Percentiles rank a stretch among this genome's conserved stretches.
These are phyloP conservation scores for Asterella californica DNA, from an alignment of 225 moss, liverwort and hornwort species.

Conservation along the genomic window DNA sequence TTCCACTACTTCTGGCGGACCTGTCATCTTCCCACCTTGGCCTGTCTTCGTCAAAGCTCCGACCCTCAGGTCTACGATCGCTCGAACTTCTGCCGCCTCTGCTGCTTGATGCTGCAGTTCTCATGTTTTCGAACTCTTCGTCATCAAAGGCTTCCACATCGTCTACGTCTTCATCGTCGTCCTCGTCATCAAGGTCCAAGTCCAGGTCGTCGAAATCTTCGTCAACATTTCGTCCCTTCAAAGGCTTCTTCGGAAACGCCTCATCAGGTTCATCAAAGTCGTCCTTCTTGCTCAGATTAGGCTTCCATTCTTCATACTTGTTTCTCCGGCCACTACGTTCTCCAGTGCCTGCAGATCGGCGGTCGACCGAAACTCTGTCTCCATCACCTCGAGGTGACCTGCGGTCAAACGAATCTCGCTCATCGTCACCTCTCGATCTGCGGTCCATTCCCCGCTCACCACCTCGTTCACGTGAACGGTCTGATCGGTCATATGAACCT, in stretches of 20 bases:
- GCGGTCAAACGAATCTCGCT: constrained; percentile 1
- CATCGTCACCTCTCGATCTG: neutral
- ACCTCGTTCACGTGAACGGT: constrained; percentile 12
- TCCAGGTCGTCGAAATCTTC: constrained; percentile 25
- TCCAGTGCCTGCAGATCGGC: constrained; percentile 24
- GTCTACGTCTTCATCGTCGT: constrained; percentile 39
- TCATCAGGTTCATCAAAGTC: constrained; percentile 29
- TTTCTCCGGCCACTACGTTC: constrained; percentile 28
- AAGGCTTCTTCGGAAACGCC: neutral
- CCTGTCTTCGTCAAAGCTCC: constrained; percentile 29
- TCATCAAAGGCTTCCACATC: constrained; percentile 42
- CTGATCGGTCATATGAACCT: constrained; percentile 4
- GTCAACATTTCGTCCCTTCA: constrained; percentile 8
- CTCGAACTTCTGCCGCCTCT: constrained; percentile 14
- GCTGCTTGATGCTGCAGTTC: constrained; percentile 16
- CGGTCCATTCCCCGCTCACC: constrained; percentile 15
- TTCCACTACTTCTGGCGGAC: constrained; percentile 17
- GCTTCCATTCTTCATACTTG: constrained; percentile 47
- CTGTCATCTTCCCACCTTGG: constrained; percentile 34
- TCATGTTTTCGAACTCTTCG: constrained; percentile 45
- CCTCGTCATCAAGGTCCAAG: constrained; percentile 23
- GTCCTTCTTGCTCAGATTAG: constrained; percentile 35
- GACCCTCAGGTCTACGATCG: constrained; percentile 14
- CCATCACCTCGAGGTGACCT: constrained; percentile 21
- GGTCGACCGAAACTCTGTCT: constrained; percentile 27